phyloP scores from a whole-genome alignment of 75 land plant species.

The Gnetum montanum region DNA sequence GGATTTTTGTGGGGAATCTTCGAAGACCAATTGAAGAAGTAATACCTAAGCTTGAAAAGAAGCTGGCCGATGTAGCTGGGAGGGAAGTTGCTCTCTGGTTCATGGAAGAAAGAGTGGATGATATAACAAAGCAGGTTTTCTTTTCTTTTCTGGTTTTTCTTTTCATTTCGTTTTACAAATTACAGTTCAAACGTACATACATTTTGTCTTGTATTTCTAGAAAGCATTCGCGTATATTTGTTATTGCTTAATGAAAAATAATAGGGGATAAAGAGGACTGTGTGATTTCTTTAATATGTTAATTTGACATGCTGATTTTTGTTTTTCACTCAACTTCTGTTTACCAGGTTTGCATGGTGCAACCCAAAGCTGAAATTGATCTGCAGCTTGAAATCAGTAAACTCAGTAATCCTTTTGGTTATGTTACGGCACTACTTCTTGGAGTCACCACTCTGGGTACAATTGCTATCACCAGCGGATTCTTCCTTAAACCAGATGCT shows the following conservation, averaged over 20 bases:
- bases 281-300: no score
- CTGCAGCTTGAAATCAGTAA: conserved; percentile 67
- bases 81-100: conserved; percentile 91
- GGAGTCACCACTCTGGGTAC: conserved; percentile 88
- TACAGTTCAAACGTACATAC: no score
- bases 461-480: conserved; percentile 84
- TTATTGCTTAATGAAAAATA: no score
- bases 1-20: conserved; percentile 91
- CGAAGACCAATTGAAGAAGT: conserved; percentile 89
- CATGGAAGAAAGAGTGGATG: conserved; percentile 72
- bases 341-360: conserved; percentile 81
- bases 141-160: no score
- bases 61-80: conserved; percentile 77
- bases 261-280: no score
- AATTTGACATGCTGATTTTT: no score
- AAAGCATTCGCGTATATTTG: no score
- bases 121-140: conserved; percentile 88
- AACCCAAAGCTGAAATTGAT: conserved; percentile 92
- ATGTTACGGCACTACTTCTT: conserved; percentile 49
- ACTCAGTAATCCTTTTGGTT: conserved; percentile 74
- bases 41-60: conserved; percentile 73
- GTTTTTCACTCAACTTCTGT: no score
- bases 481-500: conserved; percentile 81
- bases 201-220: no score
- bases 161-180: no score